Evolutionary conservation across 345 rosid genomes (phyloP), one percentile per base, ranked within the genome.

Genomic region (Theobroma cacao): DNA sequence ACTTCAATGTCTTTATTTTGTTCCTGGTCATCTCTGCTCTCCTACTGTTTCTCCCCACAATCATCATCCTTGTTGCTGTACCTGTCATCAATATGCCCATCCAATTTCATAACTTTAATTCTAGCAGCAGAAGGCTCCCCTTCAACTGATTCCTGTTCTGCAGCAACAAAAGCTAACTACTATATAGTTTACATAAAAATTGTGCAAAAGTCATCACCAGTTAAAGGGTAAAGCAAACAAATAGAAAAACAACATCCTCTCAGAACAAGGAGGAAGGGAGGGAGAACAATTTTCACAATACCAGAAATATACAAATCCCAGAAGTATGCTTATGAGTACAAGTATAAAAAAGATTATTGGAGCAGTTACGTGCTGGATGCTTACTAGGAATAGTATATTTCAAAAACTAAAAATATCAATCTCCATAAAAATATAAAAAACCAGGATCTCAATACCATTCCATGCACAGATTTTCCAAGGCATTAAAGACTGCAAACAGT

Each of bases 1-100:
- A 11, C 65, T 66, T 65, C 80, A 71, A 31, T 56, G 14, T 78
- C 76, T 76, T 63, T 75, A 56, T 18, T 33, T 22, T 79, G 71
- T 33, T 52, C 69, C 15, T 1, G 0, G 36, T 52, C 67, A 38
- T 60, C 73, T 55, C 72, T 36, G 45, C 40, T 45, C 38, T 53
- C 74, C 60, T 7, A 4, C 11, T 75, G 13, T 61, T 45, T 67
- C n/a, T 74, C 62, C 22, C 65, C 67, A 52, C 53, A 63, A 1
- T 56, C 61, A 18, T 1, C 41, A 1, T 79, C 77, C 38, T 24
- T 20, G 10, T 12, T 56, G 40, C 8, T 26, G 50, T 17, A 45
- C 24, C 9, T 48, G 7, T 70, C 67, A 69, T 61, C 45, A 24
- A 28, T 17, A 26, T 30, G 50, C 28, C 55, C 67, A 76, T 52